phyloP scores from a whole-genome alignment of 2,329 filamentous ascomycete species.

The Pezicula radicicola region DNA sequence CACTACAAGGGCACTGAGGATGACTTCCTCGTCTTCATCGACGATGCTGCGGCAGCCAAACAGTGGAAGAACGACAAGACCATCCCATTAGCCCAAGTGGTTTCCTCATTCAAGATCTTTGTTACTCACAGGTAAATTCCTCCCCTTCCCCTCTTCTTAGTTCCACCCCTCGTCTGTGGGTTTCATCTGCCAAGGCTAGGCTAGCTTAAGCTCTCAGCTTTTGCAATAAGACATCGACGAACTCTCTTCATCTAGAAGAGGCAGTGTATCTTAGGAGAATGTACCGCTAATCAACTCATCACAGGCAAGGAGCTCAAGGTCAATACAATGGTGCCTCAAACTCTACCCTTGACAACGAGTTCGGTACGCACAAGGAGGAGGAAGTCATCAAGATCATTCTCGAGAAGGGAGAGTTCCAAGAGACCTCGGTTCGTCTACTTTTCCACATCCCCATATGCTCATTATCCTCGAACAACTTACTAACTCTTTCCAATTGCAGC shows the following conservation, averaged over 20 bases:
- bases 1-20: constrained; percentile 67
- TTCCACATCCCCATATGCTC: not conserved
- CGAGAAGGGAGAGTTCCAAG: constrained; percentile 68
- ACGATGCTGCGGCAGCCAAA: constrained; percentile 59
- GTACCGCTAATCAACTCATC: no score
- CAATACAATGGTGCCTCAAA: constrained; percentile 75
- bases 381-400: constrained; percentile 81
- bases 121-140: constrained; percentile 78
- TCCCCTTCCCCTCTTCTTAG: not conserved
- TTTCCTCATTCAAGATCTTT: constrained; percentile 87
- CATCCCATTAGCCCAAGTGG: constrained; percentile 78
- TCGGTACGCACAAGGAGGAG: constrained; percentile 76
- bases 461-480: constrained; percentile 4
- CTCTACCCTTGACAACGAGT: constrained; percentile 75
- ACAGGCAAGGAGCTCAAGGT: constrained; percentile 82
- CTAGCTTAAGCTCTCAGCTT: not conserved
- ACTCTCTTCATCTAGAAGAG: no score
- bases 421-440: constrained; percentile 44
- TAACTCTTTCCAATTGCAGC: constrained; percentile 20
- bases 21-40: constrained; percentile 67
- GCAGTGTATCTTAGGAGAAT: no score
- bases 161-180: constrained; percentile 6
- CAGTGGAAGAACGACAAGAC: constrained; percentile 82
- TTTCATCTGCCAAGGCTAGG: not conserved
- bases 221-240: no score